These are phyloP conservation scores for Lineolata rhizophorae DNA, from an alignment of 495 filamentous ascomycete genomes.

Conservation along the genomic window DNA sequence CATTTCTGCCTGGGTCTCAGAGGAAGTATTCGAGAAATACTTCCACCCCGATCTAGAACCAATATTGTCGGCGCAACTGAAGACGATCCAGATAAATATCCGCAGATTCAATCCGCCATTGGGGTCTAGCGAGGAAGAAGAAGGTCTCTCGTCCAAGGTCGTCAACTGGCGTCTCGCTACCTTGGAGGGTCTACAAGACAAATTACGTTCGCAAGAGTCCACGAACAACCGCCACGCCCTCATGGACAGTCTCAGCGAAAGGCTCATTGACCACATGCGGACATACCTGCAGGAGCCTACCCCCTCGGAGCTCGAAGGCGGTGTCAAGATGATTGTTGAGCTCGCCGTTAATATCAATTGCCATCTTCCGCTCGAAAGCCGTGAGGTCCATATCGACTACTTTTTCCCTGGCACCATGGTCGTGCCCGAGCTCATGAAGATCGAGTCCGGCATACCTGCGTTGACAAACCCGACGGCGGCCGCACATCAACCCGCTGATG, in stretches of 20 bases:
- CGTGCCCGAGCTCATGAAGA: constrained; percentile 54
- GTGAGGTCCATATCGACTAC: constrained; percentile 77
- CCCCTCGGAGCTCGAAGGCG: constrained; percentile 54
- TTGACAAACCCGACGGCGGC: constrained; percentile 33
- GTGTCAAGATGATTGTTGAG: constrained; percentile 81
- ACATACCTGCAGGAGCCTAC: constrained; percentile 53
- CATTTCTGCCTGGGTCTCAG: constrained; percentile 74
- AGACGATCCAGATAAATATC: constrained; percentile 77
- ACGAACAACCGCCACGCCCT: constrained; percentile 40
- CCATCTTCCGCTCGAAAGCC: constrained; percentile 75
- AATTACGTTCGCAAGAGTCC: constrained; percentile 41
- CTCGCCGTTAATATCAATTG: constrained; percentile 66
- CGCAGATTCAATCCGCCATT: constrained; percentile 44
- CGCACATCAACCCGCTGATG: constrained; percentile 25
- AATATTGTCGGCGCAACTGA: constrained; percentile 52
- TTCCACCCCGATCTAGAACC: constrained; percentile 79
- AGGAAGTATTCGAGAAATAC: constrained; percentile 73
- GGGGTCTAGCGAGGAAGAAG: constrained; percentile 67
- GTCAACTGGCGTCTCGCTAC: constrained; percentile 88
- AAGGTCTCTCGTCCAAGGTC: constrained; percentile 68
- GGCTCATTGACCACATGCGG: constrained; percentile 45
- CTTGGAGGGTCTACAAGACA: constrained; percentile 64
- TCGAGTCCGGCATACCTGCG: constrained; percentile 55
- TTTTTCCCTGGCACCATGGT: constrained; percentile 49
- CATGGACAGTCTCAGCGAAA: constrained; percentile 41